phyloP scores from a whole-genome alignment of 345 rosid species.

The Punica granatum region DNA sequence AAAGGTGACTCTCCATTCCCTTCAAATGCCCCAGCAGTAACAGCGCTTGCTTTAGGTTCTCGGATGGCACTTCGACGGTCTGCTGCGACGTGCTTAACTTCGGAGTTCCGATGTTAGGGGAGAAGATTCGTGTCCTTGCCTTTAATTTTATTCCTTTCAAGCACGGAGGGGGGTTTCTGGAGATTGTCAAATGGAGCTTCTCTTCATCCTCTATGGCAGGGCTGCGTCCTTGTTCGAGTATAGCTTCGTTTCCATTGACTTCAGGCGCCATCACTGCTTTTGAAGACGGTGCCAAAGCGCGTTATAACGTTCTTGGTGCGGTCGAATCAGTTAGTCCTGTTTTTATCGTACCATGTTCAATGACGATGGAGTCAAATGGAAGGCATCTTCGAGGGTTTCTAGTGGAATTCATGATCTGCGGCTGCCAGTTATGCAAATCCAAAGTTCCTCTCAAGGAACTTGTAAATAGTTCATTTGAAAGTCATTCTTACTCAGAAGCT shows the following conservation, averaged over 20 bases:
- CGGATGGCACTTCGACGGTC: constrained; percentile 41
- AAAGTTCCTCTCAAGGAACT: constrained; percentile 10
- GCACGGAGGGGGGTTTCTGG: constrained; percentile 55
- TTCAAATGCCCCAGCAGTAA: constrained; percentile 38
- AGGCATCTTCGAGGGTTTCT: constrained; percentile 57
- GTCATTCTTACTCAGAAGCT: constrained; percentile 36
- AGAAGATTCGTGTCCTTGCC: constrained; percentile 38
- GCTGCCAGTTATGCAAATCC: constrained; percentile 35
- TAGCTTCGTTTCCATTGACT: constrained; percentile 36
- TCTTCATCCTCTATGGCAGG: constrained; percentile 10
- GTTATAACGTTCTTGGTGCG: constrained; percentile 41
- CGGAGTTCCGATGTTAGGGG: constrained; percentile 28
- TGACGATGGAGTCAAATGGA: constrained; percentile 12
- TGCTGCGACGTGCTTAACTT: constrained; percentile 72
- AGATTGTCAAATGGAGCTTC: constrained; percentile 65
- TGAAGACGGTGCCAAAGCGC: constrained; percentile 26
- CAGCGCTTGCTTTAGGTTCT: constrained; percentile 52
- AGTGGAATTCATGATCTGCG: constrained; percentile 44
- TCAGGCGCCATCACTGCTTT: constrained; percentile 8
- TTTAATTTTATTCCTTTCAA: constrained; percentile 73
- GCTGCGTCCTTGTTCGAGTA: constrained; percentile 23
- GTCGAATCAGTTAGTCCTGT: constrained; percentile 64
- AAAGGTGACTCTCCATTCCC: constrained; percentile 15
- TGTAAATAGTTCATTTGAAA: neutral
- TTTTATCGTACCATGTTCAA: constrained; percentile 54